These are phyloP conservation scores for Suaeda aralocaspica DNA, from an alignment of 148 eudicot genomes.

Conservation along the genomic window DNA sequence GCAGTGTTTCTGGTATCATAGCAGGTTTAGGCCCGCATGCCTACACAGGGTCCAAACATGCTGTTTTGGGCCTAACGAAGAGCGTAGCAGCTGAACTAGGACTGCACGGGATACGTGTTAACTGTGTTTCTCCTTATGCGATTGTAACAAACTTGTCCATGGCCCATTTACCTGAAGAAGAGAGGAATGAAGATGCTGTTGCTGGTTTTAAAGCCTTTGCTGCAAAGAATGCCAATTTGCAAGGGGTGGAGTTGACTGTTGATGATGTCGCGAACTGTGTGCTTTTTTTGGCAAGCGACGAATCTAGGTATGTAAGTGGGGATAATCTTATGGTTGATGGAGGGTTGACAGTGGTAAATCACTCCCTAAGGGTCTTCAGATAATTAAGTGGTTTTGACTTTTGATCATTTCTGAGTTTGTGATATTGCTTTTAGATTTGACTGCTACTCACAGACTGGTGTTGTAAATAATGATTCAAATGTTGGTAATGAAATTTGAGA, in stretches of 20 bases:
- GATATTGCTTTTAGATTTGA: background rate
- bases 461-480: background rate
- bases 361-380: conserved; percentile 58
- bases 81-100: conserved; percentile 94
- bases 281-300: conserved; percentile 86
- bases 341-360: conserved; percentile 63
- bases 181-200: conserved; percentile 64
- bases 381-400: conserved; percentile 26
- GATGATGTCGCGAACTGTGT: conserved; percentile 87
- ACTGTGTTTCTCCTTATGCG: conserved; percentile 88
- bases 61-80: conserved; percentile 80
- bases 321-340: conserved; percentile 89
- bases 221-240: conserved; percentile 62
- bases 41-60: conserved; percentile 84
- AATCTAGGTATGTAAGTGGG: conserved; percentile 84
- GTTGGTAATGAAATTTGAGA: background rate
- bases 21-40: conserved; percentile 86
- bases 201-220: conserved; percentile 50
- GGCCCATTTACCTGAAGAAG: conserved; percentile 62
- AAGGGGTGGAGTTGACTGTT: conserved; percentile 67
- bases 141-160: conserved; percentile 65
- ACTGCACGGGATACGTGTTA: conserved; percentile 71
- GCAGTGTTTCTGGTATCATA: conserved; percentile 54
- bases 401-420: background rate
- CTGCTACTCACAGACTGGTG: background rate